Evolutionary conservation across 2,329 filamentous ascomycete genomes (phyloP).

Genomic region (Fusarium algeriense): DNA sequence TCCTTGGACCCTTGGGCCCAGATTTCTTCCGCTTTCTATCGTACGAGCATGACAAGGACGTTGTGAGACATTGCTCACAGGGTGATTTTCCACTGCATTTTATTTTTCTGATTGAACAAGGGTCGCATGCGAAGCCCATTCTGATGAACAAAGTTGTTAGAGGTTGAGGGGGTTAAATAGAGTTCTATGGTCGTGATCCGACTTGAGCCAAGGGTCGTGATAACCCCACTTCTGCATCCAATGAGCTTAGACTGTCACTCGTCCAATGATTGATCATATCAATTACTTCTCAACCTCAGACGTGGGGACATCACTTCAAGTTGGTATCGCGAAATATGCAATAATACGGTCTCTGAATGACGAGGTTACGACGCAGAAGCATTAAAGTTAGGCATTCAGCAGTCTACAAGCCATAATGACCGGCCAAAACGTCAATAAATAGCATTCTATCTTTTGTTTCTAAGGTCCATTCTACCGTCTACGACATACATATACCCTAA

Average conservation of each 20-base stretch:
- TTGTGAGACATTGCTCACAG: conserved; percentile 6
- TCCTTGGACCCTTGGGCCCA: conserved; percentile 22
- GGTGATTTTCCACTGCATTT: conserved; percentile 9
- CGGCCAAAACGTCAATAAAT: no score
- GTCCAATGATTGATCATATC: background rate
- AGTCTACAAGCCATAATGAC: no score
- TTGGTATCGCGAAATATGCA: background rate
- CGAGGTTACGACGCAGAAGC: no score
- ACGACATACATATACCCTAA: no score
- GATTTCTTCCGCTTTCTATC: conserved; percentile 28
- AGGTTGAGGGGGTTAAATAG: conserved; percentile 1
- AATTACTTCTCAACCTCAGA: background rate
- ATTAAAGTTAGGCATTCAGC: no score
- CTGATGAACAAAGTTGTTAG: background rate
- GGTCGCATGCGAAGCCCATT: conserved; percentile 23
- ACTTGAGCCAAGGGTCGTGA: background rate
- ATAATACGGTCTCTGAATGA: background rate
- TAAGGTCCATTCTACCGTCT: background rate
- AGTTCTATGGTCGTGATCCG: background rate
- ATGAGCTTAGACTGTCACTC: background rate
- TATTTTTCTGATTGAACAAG: conserved; percentile 20
- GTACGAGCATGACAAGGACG: conserved; percentile 19
- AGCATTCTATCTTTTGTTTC: background rate
- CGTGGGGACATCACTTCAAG: background rate
- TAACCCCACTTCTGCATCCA: background rate